phyloP scores from a whole-genome alignment of 768 basidiomycete species.

The Baorangia bicolor region DNA sequence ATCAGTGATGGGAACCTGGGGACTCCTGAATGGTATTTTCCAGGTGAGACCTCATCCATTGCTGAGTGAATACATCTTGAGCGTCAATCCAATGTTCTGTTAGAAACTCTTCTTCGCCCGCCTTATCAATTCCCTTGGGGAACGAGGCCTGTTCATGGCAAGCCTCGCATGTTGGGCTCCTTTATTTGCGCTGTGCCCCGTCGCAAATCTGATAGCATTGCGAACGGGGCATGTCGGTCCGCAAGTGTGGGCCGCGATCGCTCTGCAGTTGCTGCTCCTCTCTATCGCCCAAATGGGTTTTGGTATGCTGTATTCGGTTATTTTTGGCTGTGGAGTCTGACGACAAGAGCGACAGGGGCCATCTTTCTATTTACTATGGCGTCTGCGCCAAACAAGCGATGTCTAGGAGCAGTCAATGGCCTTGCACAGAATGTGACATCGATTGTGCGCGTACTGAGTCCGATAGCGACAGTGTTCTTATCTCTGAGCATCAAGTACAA shows the following conservation, averaged over 20 bases:
- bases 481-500: conserved; percentile 29
- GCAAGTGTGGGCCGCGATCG: background rate
- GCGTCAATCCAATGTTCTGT: background rate
- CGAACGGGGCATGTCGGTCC: background rate
- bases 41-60: background rate
- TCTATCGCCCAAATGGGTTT: background rate
- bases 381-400: conserved; percentile 57
- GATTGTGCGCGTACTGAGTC: conserved; percentile 23
- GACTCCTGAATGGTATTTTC: background rate
- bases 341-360: background rate
- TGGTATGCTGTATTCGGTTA: background rate
- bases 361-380: conserved; percentile 13
- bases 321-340: background rate
- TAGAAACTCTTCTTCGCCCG: background rate
- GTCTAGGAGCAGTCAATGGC: conserved; percentile 65
- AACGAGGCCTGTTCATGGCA: background rate
- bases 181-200: background rate
- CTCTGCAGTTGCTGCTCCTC: background rate
- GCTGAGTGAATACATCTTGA: background rate
- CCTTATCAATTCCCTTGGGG: background rate
- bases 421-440: conserved; percentile 18
- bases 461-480: conserved; percentile 28
- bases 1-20: background rate
- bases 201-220: background rate
- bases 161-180: background rate